Conservation (phyloP, 2,329 filamentous ascomycete genomes). For the Iodosphaeria phyllophila region DNA sequence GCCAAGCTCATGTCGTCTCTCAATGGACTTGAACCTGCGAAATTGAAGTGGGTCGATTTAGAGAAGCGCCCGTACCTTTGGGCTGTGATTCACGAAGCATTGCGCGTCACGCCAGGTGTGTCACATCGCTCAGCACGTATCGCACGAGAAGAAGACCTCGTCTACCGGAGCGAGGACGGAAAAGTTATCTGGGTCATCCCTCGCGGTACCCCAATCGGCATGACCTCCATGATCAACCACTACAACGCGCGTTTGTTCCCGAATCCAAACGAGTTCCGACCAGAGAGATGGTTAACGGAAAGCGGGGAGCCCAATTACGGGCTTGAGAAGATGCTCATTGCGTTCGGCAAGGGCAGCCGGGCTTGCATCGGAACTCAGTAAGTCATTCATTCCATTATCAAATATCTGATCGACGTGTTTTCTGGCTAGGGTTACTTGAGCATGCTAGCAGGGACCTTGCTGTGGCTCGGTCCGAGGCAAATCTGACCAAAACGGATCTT, state of each 20-base stretch:
- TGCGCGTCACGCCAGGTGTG: conserved; percentile 2
- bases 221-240: conserved; percentile 7
- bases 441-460: no score
- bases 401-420: no score
- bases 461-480: no score
- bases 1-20: neutral
- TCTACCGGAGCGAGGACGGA: conserved; percentile 1
- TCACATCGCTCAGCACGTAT: conserved; percentile 1
- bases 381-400: no score
- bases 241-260: conserved; percentile 10
- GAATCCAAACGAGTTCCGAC: conserved; percentile 6
- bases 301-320: neutral
- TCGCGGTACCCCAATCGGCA: conserved; percentile 11
- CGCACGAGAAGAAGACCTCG: conserved; percentile 1
- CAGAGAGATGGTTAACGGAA: conserved; percentile 3
- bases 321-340: conserved; percentile 1
- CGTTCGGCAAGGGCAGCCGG: conserved; percentile 1
- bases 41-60: neutral
- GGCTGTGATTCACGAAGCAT: conserved; percentile 2
- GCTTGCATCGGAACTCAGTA: conserved; percentile 1
- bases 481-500: no score
- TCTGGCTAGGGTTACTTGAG: no score
- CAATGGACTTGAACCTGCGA: neutral
- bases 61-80: conserved; percentile 1
- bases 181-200: conserved; percentile 1